Percentiles rank a stretch among this genome's conserved stretches.
These are phyloP conservation scores for Backusella psychrophila DNA, from an alignment of 192 early-diverging fungal species.

Conservation along the genomic window DNA sequence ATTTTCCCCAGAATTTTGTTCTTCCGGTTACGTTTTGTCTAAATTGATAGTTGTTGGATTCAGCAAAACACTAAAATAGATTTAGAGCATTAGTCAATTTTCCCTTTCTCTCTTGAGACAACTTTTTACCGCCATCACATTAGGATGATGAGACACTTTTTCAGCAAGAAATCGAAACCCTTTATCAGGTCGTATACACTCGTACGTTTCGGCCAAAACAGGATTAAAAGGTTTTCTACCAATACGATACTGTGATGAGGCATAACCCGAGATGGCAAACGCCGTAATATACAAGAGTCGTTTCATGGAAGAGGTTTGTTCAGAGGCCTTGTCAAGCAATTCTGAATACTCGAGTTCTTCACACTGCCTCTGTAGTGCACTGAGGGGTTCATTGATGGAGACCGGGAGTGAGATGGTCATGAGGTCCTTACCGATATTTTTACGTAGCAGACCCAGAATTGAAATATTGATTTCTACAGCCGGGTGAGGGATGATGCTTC, in stretches of 20 bases:
- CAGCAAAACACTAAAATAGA: conserved; percentile 66
- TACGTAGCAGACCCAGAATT: conserved; percentile 77
- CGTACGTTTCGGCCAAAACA: conserved; percentile 95
- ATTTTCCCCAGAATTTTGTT: conserved; percentile 92
- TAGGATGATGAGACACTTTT: conserved; percentile 93
- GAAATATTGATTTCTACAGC: conserved; percentile 75
- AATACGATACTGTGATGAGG: conserved; percentile 77
- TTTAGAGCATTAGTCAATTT: too few species aligned
- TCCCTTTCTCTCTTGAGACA: too few species aligned
- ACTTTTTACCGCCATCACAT: conserved; percentile 70
- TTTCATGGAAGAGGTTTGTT: conserved; percentile 60
- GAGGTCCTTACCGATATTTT: conserved; percentile 93
- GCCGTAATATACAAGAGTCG: conserved; percentile 76
- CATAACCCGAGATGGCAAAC: conserved; percentile 86
- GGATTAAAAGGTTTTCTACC: conserved; percentile 91
- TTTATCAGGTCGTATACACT: conserved; percentile 76
- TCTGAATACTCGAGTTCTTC: conserved; percentile 90
- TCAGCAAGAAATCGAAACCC: conserved; percentile 91
- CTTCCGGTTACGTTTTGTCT: conserved; percentile 87
- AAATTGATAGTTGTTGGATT: conserved; percentile 69
- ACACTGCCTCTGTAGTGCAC: conserved; percentile 82
- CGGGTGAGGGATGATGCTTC: conserved; percentile 71
- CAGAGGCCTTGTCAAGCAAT: conserved; percentile 73
- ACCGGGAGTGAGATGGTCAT: conserved; percentile 95
- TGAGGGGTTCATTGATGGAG: conserved; percentile 90